Percentiles rank a stretch among this genome's conserved stretches.
These are phyloP conservation scores for Plectranthus barbatus DNA, from an alignment of 257 asterid genomes.

Conservation along the genomic window DNA sequence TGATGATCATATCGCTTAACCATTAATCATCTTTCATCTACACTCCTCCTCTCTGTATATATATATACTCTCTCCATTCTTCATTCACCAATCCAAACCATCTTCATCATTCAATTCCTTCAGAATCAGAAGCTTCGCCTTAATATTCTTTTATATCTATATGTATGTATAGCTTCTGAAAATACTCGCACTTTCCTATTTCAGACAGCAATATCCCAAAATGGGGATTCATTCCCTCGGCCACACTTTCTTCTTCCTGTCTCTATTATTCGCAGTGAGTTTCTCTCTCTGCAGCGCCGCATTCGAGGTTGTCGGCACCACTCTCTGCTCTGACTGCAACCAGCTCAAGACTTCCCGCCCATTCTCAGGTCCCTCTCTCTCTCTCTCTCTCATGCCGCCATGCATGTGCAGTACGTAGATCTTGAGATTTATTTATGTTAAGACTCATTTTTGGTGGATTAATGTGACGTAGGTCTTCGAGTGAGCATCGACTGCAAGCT, in stretches of 20 bases:
- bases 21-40: not conserved
- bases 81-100: constrained; percentile 9
- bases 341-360: constrained; percentile 32
- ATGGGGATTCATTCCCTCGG: constrained; percentile 46
- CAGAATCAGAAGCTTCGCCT: too few relatives aligned
- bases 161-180: too few relatives aligned
- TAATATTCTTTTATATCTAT: too few relatives aligned
- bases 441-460: too few relatives aligned
- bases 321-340: constrained; percentile 49
- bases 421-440: too few relatives aligned
- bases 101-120: not conserved
- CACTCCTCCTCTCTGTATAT: not conserved
- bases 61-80: not conserved
- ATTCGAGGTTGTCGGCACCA: constrained; percentile 49
- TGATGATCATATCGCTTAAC: constrained; percentile 14
- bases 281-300: constrained; percentile 41
- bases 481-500: constrained; percentile 79
- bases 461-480: constrained; percentile 56
- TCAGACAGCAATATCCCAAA: too few relatives aligned
- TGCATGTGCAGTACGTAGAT: too few relatives aligned
- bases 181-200: too few relatives aligned
- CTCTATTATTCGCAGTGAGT: constrained; percentile 21
- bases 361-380: constrained; percentile 28
- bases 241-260: constrained; percentile 25
- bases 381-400: too few relatives aligned